A percentile compares a stretch with the other conserved stretches of the same genome.
These are phyloP conservation scores for Ustilago loliicola DNA, from an alignment of 1,284 basidiomycete genomes.

Conservation along the genomic window DNA sequence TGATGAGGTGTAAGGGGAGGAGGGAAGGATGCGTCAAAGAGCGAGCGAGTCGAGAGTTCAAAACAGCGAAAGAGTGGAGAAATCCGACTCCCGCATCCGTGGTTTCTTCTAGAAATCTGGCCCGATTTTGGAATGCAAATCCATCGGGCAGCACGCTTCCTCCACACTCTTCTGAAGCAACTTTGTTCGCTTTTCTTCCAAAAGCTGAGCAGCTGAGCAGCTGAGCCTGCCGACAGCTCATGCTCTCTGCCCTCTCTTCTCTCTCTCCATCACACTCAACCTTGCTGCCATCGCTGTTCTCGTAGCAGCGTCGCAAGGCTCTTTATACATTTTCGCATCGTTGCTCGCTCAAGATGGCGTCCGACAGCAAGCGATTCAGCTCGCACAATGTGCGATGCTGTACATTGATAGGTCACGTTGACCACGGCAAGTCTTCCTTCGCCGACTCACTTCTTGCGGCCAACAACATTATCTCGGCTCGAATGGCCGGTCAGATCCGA, in stretches of 20 bases:
- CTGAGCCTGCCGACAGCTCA: neutral
- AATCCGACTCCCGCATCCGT: constrained; percentile 27
- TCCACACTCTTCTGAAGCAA: constrained; percentile 3
- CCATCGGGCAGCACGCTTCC: neutral
- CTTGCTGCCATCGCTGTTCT: constrained; percentile 7
- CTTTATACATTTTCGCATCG: neutral
- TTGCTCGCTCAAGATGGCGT: constrained; percentile 26
- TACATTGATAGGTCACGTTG: constrained; percentile 69
- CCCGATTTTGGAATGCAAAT: neutral
- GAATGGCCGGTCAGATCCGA: constrained; percentile 95
- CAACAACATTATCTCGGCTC: constrained; percentile 95
- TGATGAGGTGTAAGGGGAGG: neutral
- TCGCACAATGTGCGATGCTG: constrained; percentile 68
- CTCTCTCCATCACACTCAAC: constrained; percentile 11
- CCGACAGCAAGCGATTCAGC: constrained; percentile 53
- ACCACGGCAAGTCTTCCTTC: constrained; percentile 75
- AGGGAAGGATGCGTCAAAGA: neutral
- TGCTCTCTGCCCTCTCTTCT: neutral
- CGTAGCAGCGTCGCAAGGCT: constrained; percentile 9
- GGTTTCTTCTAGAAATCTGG: neutral
- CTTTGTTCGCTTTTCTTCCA: constrained; percentile 4
- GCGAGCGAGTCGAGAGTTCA: constrained; percentile 11
- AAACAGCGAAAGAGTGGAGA: constrained; percentile 21
- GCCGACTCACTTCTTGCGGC: constrained; percentile 96
- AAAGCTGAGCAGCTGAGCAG: neutral